Base-by-base conservation (phyloP, 805 yeast genomes). In the Pichia nakasei region DNA sequence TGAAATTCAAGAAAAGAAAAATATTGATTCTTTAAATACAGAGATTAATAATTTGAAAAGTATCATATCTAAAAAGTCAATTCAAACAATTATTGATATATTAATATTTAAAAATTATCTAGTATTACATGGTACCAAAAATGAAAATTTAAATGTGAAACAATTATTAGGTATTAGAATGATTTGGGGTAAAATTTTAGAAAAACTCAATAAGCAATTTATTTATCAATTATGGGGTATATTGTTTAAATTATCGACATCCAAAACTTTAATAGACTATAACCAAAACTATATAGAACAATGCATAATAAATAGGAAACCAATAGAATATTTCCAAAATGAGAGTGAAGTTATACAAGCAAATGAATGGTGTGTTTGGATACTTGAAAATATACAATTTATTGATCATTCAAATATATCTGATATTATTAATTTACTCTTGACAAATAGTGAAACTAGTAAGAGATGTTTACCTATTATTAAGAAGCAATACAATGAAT, bases 11-110 rank as follows among this genome's bases (percentile, higher is more conserved):
- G 78, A 75, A 0, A 48, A 31, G 46, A n/a, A 65, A 63, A 48
- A 71, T 69, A 49, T 68, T 75, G 75, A 57, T 53, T 22, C 3
- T 53, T 73, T 38, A 12, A 47, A 67, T 3, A 47, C 47, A 24
- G 39, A 45, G 8, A 38, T 49, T 21, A 15, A 33, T 9, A 35
- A 21, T 21, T 34, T 42, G 6, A 33, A 39, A 11, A 15, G 27
- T 17, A 5, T 44, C 3, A 37, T 48, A 17, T 15, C 24, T 2
- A 17, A 22, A 9, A 32, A 38, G 12, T 29, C 39, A 31, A 33
- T 38, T 41, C 48, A 50, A 2, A 20, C 52, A 11, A 48, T 64
- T 13, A 37, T 60, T 2, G 51, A 59, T 8, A 57, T 60, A 9
- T 41, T 70, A 41, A 37, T 64, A 5, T 46, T 52, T 39, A 51